Percentiles rank a stretch among this genome's conserved stretches.
phyloP scores from a whole-genome alignment of 1,284 basidiomycete species.

The Malassezia slooffiae region DNA sequence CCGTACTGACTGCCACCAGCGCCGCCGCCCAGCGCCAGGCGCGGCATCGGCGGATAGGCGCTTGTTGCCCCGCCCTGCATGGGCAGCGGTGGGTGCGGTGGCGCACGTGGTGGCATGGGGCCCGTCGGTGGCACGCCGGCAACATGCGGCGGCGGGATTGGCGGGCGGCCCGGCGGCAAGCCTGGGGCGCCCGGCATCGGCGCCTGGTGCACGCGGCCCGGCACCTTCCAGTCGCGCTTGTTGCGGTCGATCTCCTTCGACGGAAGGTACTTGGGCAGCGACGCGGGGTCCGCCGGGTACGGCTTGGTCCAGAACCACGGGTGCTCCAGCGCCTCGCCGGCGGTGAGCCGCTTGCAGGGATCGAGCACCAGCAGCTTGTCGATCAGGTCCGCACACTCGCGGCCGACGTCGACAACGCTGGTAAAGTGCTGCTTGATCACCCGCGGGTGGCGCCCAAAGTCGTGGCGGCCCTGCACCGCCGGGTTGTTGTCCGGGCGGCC shows the following conservation, averaged over 20 bases:
- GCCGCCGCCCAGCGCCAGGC: too few species aligned
- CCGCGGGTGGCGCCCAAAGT: constrained; percentile 29
- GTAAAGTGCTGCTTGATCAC: constrained; percentile 26
- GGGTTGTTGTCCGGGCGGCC: constrained; percentile 32
- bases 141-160: background rate
- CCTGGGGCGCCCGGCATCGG: constrained; percentile 2
- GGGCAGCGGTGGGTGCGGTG: background rate
- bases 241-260: constrained; percentile 40
- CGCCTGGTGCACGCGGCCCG: background rate
- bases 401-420: constrained; percentile 20
- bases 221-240: constrained; percentile 20
- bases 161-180: constrained; percentile 1
- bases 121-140: background rate
- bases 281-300: constrained; percentile 35
- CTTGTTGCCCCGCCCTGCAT: background rate
- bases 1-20: too few species aligned
- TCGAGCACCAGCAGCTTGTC: constrained; percentile 38
- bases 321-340: constrained; percentile 37
- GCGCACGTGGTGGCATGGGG: background rate
- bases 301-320: constrained; percentile 43
- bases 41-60: constrained; percentile 14
- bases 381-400: constrained; percentile 37
- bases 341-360: constrained; percentile 36
- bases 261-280: constrained; percentile 40
- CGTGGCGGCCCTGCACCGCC: constrained; percentile 24